phyloP scores from a whole-genome alignment of 192 early-diverging fungal species.

The Coemansia furcata region DNA sequence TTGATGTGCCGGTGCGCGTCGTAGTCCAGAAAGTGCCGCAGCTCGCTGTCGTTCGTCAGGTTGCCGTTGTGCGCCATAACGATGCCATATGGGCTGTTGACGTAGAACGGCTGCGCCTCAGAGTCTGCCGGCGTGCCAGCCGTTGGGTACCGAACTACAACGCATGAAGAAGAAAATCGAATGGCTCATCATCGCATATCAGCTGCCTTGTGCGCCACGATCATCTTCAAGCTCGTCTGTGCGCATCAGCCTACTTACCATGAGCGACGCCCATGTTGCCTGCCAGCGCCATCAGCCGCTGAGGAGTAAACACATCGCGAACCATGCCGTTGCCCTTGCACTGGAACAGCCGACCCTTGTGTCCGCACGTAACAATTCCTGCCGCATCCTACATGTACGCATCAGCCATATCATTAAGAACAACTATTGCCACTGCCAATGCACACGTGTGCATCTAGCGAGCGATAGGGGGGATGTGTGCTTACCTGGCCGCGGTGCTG shows the following conservation, averaged over 20 bases:
- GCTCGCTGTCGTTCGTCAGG: conserved; percentile 89
- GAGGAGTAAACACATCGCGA: conserved; percentile 88
- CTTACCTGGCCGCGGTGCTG: conserved; percentile 98
- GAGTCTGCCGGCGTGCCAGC: conserved; percentile 94
- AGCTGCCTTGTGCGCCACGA: background rate
- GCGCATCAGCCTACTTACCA: conserved; percentile 60
- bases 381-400: conserved; percentile 84
- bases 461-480: background rate
- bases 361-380: conserved; percentile 96
- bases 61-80: conserved; percentile 98
- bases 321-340: conserved; percentile 99
- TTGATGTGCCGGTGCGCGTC: conserved; percentile 99
- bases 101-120: conserved; percentile 99
- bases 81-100: conserved; percentile 98
- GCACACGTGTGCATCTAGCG: background rate
- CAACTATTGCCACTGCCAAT: background rate
- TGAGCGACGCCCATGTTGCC: conserved; percentile 96
- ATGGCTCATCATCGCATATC: background rate
- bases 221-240: background rate
- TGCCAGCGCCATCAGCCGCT: conserved; percentile 71
- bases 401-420: background rate
- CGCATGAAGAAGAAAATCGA: background rate
- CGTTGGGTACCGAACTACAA: conserved; percentile 94
- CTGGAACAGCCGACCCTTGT: conserved; percentile 95
- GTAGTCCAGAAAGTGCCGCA: conserved; percentile 85